A percentile compares a stretch with the other conserved stretches of the same genome.
phyloP scores from a whole-genome alignment of 169 alveolate species.

The Plasmodium cynomolgi region DNA sequence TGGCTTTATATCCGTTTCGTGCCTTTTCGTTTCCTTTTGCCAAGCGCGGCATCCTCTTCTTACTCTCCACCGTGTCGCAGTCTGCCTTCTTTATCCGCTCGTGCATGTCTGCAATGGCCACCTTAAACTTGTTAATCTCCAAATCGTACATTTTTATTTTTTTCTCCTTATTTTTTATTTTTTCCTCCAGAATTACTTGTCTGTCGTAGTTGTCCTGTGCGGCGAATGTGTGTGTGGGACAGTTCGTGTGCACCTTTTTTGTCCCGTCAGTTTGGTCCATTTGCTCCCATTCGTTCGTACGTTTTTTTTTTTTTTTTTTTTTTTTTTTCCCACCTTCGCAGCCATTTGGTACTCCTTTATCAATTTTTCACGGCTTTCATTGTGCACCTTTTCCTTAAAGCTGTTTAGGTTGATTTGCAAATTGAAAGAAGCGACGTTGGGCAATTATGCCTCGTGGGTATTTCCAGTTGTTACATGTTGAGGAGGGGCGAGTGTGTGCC shows the following conservation, averaged over 20 bases:
- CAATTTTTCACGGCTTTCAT: slow-evolving; percentile 50
- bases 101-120: slow-evolving; percentile 43
- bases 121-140: slow-evolving; percentile 54
- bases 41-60: background rate
- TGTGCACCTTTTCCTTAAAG: slow-evolving; percentile 54
- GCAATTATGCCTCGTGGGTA: background rate
- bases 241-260: background rate
- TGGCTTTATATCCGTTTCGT: background rate
- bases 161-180: slow-evolving; percentile 60
- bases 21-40: background rate
- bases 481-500: no score
- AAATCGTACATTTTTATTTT: slow-evolving; percentile 53
- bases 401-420: slow-evolving; percentile 1
- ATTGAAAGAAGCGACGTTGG: background rate
- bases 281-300: background rate
- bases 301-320: background rate
- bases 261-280: background rate
- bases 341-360: slow-evolving; percentile 59
- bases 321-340: slow-evolving; percentile 30
- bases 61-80: slow-evolving; percentile 54
- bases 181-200: slow-evolving; percentile 61
- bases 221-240: background rate
- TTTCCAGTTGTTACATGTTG: background rate
- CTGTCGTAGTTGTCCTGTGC: slow-evolving; percentile 60
- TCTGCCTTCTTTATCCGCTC: slow-evolving; percentile 55